A percentile compares a stretch with the other conserved stretches of the same genome.
phyloP scores from a whole-genome alignment of 2,329 filamentous ascomycete genomes.

The Chaetothyriales sp. region DNA sequence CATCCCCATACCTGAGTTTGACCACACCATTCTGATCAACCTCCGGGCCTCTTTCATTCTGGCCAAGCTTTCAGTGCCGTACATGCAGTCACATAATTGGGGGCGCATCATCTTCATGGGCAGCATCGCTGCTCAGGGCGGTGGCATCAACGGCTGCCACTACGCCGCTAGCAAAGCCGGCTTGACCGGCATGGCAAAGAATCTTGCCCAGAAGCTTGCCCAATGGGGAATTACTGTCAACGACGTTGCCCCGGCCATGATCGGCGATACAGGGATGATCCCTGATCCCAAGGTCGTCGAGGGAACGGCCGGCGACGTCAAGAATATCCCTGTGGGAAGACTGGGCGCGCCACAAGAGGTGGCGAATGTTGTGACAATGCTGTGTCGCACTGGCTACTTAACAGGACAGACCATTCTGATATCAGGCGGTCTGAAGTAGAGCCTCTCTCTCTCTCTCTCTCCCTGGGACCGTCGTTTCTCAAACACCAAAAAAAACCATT shows the following conservation, averaged over 20 bases:
- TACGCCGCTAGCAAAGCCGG: slow-evolving; percentile 45
- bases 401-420: slow-evolving; percentile 44
- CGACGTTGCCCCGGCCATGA: slow-evolving; percentile 57
- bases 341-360: slow-evolving; percentile 46
- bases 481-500: too few relatives aligned
- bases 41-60: slow-evolving; percentile 50
- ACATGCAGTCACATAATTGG: slow-evolving; percentile 48
- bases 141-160: slow-evolving; percentile 50
- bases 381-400: slow-evolving; percentile 47
- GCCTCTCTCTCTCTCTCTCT: background rate
- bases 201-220: slow-evolving; percentile 46
- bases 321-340: slow-evolving; percentile 46
- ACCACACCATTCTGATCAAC: slow-evolving; percentile 49
- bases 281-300: slow-evolving; percentile 39
- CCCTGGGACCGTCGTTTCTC: too few relatives aligned
- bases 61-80: slow-evolving; percentile 45
- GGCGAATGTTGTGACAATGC: slow-evolving; percentile 48
- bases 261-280: slow-evolving; percentile 51
- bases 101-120: slow-evolving; percentile 52
- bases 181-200: slow-evolving; percentile 52
- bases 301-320: slow-evolving; percentile 45
- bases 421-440: slow-evolving; percentile 39
- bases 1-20: slow-evolving; percentile 51
- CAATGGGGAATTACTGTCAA: slow-evolving; percentile 51
- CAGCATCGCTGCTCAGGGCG: slow-evolving; percentile 49